Evolutionary conservation across 2,329 filamentous ascomycete species (phyloP), one percentile per base, ranked within the genome.

Genomic region (Venturia asperata): DNA sequence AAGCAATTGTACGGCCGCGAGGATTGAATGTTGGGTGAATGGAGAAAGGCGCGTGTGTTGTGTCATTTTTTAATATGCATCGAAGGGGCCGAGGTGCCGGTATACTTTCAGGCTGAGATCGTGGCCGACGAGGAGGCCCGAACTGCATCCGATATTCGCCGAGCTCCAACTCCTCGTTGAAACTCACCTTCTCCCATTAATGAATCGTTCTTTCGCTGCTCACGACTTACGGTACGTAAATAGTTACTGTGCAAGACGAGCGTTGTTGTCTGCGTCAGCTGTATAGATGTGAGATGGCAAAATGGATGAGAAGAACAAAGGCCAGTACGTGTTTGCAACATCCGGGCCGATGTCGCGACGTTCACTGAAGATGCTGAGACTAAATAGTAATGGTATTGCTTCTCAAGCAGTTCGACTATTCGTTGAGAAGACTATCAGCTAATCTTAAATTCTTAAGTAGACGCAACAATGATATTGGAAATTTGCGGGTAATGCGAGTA

Each of bases 81-180:
- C 13, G n/a, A 42, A 52, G n/a, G 47, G 21, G n/a, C 47, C 47
- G 47, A 52, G 47, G 47, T 52, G 47, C 47, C 47, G 47, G 27
- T 52, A 7, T 6, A 13, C 11, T 52, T 52, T 52, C 9, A 52
- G 47, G 47, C 47, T 52, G 21, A 52, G 7, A 52, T 27, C 3
- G 24, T 52, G 47, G 47, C 47, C 47, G 47, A 52, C 21, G 24
- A 52, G 47, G 47, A 52, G 47, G 47, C 47, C 24, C 24, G 47
- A 27, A 15, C 24, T 10, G 47, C 47, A 24, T 27, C 47, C 47
- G 47, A 52, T 52, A 24, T 52, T 27, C n/a, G 47, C 47, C 47
- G 47, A 47, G 19, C 19, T 47, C 45, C n/a, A 52, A 9, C 24
- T 45, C 42, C 30, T 34, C 6, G 30, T 34, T 34, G 6, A 34